phyloP scores from a whole-genome alignment of 768 basidiomycete genomes.

The Brasilioporus rufonigricans region DNA sequence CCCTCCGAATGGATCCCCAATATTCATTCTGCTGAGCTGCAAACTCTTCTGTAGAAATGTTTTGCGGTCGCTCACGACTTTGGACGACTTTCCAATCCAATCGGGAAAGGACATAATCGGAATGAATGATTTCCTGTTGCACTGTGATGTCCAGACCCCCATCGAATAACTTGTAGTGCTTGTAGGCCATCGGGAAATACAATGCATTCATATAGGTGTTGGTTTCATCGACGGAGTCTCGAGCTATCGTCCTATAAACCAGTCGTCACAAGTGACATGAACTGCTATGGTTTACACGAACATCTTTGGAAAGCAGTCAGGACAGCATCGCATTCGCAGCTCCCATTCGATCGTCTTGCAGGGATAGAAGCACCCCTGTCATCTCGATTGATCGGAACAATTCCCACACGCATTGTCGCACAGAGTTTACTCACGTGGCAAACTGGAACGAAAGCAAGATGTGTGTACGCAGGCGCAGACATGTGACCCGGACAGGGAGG shows the following conservation, averaged over 20 bases:
- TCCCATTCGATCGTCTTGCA: constrained; percentile 15
- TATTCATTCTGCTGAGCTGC: not conserved
- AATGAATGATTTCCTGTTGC: rapidly evolving
- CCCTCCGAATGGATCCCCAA: not conserved
- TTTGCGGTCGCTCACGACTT: not conserved
- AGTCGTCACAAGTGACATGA: not conserved
- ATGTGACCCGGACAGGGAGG: constrained; percentile 27
- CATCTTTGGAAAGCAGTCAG: constrained; percentile 6
- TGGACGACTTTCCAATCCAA: not conserved
- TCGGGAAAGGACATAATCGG: not conserved
- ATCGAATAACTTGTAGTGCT: not conserved
- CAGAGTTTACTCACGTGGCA: constrained; percentile 36
- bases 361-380: constrained; percentile 9
- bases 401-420: too few relatives aligned
- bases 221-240: too few relatives aligned
- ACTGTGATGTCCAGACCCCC: rapidly evolving
- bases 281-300: not conserved
- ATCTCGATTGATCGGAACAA: not conserved
- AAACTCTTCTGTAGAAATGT: not conserved
- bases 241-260: constrained; percentile 1
- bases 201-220: not conserved
- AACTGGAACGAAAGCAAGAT: constrained; percentile 27
- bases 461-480: constrained; percentile 29
- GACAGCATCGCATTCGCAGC: constrained; percentile 12
- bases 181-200: not conserved